Conservation (phyloP, 345 rosid species). For the Acer yangbiense region DNA sequence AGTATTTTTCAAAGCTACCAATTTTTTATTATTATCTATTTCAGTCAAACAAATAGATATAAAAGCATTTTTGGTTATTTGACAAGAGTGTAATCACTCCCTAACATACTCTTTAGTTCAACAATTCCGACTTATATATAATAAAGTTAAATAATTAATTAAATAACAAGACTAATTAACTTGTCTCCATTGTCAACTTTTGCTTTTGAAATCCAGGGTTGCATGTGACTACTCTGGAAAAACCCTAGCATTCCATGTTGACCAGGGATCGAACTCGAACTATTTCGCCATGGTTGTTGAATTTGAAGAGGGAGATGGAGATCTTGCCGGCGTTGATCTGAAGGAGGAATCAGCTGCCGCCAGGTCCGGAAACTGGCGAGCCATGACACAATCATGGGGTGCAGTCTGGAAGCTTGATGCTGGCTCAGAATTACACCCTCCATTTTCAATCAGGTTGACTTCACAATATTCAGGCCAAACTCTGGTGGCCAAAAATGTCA, state of each 20-base stretch:
- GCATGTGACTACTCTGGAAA: slow-evolving; percentile 42
- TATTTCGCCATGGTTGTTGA: slow-evolving; percentile 47
- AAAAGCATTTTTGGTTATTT: neutral
- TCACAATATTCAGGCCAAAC: slow-evolving; percentile 40
- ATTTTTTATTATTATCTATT: neutral
- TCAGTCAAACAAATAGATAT: neutral
- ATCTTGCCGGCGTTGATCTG: slow-evolving; percentile 33
- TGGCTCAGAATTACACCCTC: slow-evolving; percentile 35
- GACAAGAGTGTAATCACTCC: neutral
- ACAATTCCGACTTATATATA: neutral
- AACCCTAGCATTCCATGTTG: slow-evolving; percentile 42
- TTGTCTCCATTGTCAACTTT: no score
- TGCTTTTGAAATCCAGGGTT: slow-evolving; percentile 28
- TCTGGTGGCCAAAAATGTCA: slow-evolving; percentile 44
- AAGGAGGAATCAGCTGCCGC: slow-evolving; percentile 20
- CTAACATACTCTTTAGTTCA: no score
- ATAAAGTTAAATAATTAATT: neutral
- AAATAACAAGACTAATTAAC: neutral
- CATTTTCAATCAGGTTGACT: slow-evolving; percentile 42
- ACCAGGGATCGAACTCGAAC: slow-evolving; percentile 43
- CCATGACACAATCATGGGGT: slow-evolving; percentile 60
- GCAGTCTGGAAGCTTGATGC: slow-evolving; percentile 61
- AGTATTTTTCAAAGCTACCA: neutral
- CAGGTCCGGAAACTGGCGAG: slow-evolving; percentile 29
- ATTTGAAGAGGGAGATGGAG: slow-evolving; percentile 56